These are phyloP conservation scores for Pseudonitzschia multiseries DNA, from an alignment of 108 stramenopile species.

Conservation along the genomic window DNA sequence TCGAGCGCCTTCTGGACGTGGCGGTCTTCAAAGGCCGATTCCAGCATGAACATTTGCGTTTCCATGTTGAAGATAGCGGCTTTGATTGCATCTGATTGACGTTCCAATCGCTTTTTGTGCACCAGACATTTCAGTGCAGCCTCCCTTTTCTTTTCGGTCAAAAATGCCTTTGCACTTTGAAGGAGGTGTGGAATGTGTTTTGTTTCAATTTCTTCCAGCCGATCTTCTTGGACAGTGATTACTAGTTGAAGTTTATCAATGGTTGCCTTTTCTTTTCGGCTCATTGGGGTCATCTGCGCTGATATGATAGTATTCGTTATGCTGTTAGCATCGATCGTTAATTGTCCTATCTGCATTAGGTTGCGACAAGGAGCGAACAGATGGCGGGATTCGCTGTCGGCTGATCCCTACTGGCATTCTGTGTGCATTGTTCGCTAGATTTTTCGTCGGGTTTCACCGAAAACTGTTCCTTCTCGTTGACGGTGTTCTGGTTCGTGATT, in stretches of 20 bases:
- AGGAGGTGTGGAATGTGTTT: constrained; percentile 23
- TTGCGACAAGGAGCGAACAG: no score
- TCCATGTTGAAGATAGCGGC: constrained; percentile 48
- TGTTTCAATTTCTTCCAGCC: constrained; percentile 33
- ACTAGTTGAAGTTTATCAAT: constrained; percentile 28
- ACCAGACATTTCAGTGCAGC: constrained; percentile 35
- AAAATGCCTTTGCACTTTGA: constrained; percentile 18
- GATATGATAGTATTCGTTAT: not conserved
- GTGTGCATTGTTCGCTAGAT: no score
- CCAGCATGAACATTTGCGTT: constrained; percentile 45
- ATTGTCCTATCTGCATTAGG: no score
- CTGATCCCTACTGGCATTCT: no score
- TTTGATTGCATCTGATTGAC: constrained; percentile 30
- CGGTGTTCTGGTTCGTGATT: no score
- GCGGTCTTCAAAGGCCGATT: constrained; percentile 42
- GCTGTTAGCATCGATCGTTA: not conserved
- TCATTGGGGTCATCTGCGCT: not conserved
- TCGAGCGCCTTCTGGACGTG: constrained; percentile 36
- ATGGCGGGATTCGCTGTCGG: no score
- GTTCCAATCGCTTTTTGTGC: constrained; percentile 27
- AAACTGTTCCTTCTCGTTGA: no score
- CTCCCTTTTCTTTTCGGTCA: constrained; percentile 20
- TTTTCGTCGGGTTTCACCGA: no score
- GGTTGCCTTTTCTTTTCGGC: constrained; percentile 25
- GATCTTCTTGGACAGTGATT: constrained; percentile 27